Base-by-base conservation (phyloP, 192 early-diverging fungal genomes). In the Gaertneriomyces sp. region DNA sequence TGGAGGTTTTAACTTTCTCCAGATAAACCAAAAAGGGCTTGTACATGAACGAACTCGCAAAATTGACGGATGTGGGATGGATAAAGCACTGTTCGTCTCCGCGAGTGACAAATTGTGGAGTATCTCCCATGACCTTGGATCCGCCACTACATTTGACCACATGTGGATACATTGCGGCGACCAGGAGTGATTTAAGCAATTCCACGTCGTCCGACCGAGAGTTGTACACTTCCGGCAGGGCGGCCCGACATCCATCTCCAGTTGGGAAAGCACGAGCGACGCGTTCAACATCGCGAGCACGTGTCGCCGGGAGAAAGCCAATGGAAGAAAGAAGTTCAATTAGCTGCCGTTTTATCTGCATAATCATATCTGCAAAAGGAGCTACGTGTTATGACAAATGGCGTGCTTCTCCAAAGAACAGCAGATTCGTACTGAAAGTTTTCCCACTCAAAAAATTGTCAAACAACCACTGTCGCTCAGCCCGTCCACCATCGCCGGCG, bases 131-230 rank as follows among this genome's bases (percentile, higher is more conserved):
- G n/a, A 84, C 70, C 53, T 88, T 76, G 41, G 86, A 85, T 68
- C 82, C 88, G 41, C 86, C 76, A 5, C 88, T 89, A 58, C 86
- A 66, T 25, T 81, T 81, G 50, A 95, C 78, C 5, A 73, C 69
- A 61, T 79, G 73, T 7, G 78, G 76, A 60, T 76, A 78, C 17
- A 81, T 53, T 10, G 71, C 70, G 6, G 71, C 61, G 8, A 75
- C 59, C 4, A 76, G 51, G 3, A 75, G 8, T 9, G 67, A 69
- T 63, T 76, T 75, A 14, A 80, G 60, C 2, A 75, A 65, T 41
- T 71, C 62, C 43, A 63, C 46, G 54, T 80, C 63, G 38, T 73
- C 66, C 7, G 43, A 61, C 4, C 66, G 16, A 10, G 17, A 4
- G 40, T 54, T 66, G 25, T 33, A 33, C 33, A 39, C 40, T 16